phyloP scores from a whole-genome alignment of 345 rosid genomes.

The Hypericum androsaemum region DNA sequence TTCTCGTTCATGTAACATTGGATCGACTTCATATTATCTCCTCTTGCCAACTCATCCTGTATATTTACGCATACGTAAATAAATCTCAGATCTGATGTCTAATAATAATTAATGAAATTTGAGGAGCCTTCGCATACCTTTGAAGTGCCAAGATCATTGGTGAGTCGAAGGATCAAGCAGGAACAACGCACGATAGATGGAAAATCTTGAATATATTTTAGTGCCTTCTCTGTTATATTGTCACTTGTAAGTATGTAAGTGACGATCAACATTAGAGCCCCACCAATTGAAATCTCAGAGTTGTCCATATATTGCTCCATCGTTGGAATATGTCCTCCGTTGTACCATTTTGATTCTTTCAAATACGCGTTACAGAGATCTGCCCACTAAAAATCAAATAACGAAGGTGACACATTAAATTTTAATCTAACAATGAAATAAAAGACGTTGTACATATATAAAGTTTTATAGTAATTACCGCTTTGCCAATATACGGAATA shows the following conservation, averaged over 20 bases:
- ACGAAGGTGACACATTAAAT: no score
- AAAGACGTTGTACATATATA: no score
- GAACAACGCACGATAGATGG: conserved; percentile 1
- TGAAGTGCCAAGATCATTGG: conserved; percentile 16
- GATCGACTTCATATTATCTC: conserved; percentile 17
- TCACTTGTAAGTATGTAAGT: background rate
- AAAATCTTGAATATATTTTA: background rate
- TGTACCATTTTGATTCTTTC: conserved; percentile 10
- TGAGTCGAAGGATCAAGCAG: conserved; percentile 4
- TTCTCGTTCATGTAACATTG: conserved; percentile 21
- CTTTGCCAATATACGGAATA: conserved; percentile 5
- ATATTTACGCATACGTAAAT: background rate
- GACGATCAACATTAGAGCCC: conserved; percentile 1
- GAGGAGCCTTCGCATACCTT: background rate
- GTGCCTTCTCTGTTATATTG: background rate
- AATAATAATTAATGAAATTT: background rate
- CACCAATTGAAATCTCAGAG: conserved; percentile 10
- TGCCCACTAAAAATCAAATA: conserved; percentile 8
- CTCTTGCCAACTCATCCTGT: conserved; percentile 18
- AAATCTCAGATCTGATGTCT: background rate
- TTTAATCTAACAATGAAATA: no score
- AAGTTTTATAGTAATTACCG: background rate
- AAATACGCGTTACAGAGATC: conserved; percentile 10
- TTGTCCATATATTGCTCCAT: conserved; percentile 14
- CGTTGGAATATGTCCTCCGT: conserved; percentile 5